Conservation (phyloP, 1,139 yeast species). For the Yamadazyma sp. region DNA sequence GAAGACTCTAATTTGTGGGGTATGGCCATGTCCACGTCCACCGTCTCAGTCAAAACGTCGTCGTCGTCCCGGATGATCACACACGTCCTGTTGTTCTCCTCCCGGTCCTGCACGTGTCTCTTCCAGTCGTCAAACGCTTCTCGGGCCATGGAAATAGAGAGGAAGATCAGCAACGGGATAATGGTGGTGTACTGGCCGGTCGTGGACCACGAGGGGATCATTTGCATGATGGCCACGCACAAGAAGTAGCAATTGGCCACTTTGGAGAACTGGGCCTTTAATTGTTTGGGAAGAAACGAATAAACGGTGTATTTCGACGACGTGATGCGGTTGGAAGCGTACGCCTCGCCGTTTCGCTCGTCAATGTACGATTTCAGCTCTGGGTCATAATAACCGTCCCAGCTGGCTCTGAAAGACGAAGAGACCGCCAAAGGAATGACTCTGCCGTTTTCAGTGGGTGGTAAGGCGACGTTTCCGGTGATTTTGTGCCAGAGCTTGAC, state of each 20-base stretch:
- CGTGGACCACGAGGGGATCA: constrained; percentile 97
- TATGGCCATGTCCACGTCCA: constrained; percentile 14
- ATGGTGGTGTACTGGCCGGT: constrained; percentile 97
- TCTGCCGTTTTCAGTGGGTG: constrained; percentile 69
- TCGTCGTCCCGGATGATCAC: constrained; percentile 38
- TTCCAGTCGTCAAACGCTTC: constrained; percentile 94
- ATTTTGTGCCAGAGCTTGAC: constrained; percentile 21
- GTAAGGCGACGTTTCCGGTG: constrained; percentile 42
- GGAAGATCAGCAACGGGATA: constrained; percentile 80
- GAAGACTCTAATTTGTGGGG: constrained; percentile 11
- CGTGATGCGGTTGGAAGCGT: constrained; percentile 66
- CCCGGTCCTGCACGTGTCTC: constrained; percentile 81
- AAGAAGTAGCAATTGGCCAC: constrained; percentile 85
- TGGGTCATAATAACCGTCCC: constrained; percentile 28
- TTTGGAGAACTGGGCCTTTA: constrained; percentile 88
- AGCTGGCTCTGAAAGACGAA: constrained; percentile 26
- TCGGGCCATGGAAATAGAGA: constrained; percentile 85
- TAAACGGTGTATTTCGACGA: constrained; percentile 84
- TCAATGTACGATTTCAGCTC: constrained; percentile 47
- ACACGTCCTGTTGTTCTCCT: constrained; percentile 70
- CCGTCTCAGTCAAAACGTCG: constrained; percentile 37
- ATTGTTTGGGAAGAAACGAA: constrained; percentile 84
- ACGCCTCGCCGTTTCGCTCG: constrained; percentile 66
- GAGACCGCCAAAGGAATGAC: constrained; percentile 62
- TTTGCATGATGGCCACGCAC: constrained; percentile 85